Base-by-base conservation (phyloP, 306 rosid genomes). In the Neltuma alba region DNA sequence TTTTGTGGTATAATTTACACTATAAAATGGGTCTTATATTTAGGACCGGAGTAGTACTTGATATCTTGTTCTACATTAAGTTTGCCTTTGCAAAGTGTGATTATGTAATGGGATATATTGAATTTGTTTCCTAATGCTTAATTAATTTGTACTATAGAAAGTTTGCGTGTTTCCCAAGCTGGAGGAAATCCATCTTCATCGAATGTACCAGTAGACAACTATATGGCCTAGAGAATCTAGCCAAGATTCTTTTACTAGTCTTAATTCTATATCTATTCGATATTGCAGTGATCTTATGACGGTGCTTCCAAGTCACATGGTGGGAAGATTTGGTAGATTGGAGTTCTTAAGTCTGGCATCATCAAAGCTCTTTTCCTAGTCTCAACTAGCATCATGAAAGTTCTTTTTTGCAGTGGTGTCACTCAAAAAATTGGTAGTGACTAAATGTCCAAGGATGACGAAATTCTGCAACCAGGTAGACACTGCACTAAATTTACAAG, bases 211-310 rank as follows among this genome's bases (percentile, higher is more conserved):
- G 0, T 77, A 78, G 72, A 5, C 0, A 0, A 15, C 36, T 23
- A 83, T 73, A 55, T 83, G 86, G 86, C 50, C 66, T 40, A n/a
- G 11, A 5, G 2, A 34, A 42, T 23, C 15, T 9, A 36, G 9
- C 38, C 5, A 2, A 58, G 38, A 28, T 28, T 79, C 83, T 62
- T 74, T 68, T 45, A 7, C 8, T 16, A 58, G 20, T 5, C 10
- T 79, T 11, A 58, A 28, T 1, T 47, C 74, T 13, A 0, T 67
- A 5, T 36, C 38, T 14, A 74, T 83, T 2, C 61, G 42, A 71
- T 1, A n/a, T 7, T 83, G 86, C 30, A 25, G 45, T 3, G 68
- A 37, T 67, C 2, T 74, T 0, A 54, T 13, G 15, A 28, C 2
- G 4, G 50, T 74, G 21, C 60, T 83, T 55, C 68, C 79, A 3